phyloP scores from a whole-genome alignment of 805 yeast genomes.

The Hanseniaspora hatyaiensis region DNA sequence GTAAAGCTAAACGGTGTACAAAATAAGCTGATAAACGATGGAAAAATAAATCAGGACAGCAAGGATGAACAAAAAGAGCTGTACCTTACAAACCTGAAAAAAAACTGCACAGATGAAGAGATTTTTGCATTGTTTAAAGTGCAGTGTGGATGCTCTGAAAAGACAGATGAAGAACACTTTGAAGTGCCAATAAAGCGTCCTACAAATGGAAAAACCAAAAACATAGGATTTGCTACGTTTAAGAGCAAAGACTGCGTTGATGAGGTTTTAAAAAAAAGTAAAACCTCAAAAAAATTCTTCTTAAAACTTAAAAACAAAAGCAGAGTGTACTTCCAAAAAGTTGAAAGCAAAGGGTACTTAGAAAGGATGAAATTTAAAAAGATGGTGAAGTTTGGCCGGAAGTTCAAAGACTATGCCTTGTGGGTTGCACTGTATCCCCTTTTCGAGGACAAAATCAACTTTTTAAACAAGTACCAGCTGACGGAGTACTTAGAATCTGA shows the following conservation, averaged over 20 bases:
- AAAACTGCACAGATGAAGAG: slow-evolving; percentile 17
- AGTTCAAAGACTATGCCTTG: slow-evolving; percentile 16
- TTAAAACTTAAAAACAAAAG: slow-evolving; percentile 33
- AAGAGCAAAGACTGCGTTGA: slow-evolving; percentile 35
- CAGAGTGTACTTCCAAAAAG: slow-evolving; percentile 37
- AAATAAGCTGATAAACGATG: slow-evolving; percentile 33
- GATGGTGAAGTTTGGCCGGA: slow-evolving; percentile 21
- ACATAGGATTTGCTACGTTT: slow-evolving; percentile 56
- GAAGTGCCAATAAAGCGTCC: slow-evolving; percentile 2
- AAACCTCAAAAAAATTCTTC: slow-evolving; percentile 21
- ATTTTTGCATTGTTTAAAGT: slow-evolving; percentile 21
- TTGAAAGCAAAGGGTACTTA: slow-evolving; percentile 33
- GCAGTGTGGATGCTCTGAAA: slow-evolving; percentile 6
- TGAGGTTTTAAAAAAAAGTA: slow-evolving; percentile 36
- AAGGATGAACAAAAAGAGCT: slow-evolving; percentile 39
- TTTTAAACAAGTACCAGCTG: slow-evolving; percentile 20
- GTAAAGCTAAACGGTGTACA: slow-evolving; percentile 56
- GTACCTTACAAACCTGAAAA: slow-evolving; percentile 2
- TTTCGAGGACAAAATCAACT: slow-evolving; percentile 23
- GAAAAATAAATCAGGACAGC: slow-evolving; percentile 51
- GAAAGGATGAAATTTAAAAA: slow-evolving; percentile 29
- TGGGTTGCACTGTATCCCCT: slow-evolving; percentile 26
- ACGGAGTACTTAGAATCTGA: slow-evolving; percentile 15
- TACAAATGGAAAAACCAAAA: slow-evolving; percentile 32
- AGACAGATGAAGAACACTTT: slow-evolving; percentile 7